Evolutionary conservation across 768 basidiomycete species (phyloP).

Genomic region (Mrakia frigida): DNA sequence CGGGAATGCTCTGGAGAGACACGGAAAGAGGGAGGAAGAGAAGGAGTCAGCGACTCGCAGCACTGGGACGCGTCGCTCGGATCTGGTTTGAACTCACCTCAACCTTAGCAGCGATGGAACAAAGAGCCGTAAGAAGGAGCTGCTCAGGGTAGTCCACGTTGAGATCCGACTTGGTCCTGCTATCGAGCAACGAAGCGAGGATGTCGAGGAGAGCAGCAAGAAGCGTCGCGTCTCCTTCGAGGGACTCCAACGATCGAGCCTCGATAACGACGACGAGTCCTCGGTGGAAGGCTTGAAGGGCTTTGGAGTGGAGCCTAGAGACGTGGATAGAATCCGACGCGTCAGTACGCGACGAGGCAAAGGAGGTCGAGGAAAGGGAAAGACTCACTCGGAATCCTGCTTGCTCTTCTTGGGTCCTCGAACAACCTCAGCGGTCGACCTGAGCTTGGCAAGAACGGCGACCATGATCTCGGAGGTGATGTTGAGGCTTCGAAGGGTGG

Average conservation of each 20-base stretch:
- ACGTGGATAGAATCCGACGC: background rate
- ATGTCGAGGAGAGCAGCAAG: conserved; percentile 67
- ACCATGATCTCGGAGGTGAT: conserved; percentile 25
- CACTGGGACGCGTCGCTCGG: too few species aligned
- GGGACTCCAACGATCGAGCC: conserved; percentile 57
- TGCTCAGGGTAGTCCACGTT: conserved; percentile 70
- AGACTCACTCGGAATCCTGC: conserved; percentile 35
- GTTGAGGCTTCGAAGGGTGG: conserved; percentile 19
- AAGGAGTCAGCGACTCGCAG: background rate
- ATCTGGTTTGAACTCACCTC: conserved; percentile 6
- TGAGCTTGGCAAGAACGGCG: conserved; percentile 18
- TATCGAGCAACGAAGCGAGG: conserved; percentile 58
- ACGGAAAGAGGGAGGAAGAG: background rate
- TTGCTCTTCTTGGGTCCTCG: conserved; percentile 64
- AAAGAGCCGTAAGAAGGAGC: conserved; percentile 70
- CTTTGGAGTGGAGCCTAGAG: conserved; percentile 1
- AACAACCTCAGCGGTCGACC: conserved; percentile 18
- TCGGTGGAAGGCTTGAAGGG: conserved; percentile 22
- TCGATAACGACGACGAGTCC: conserved; percentile 51
- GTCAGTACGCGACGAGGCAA: background rate
- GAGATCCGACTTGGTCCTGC: conserved; percentile 56
- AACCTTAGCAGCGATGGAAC: conserved; percentile 38
- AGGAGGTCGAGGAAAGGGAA: background rate
- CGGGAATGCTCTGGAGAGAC: conserved; percentile 45
- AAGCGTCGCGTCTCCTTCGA: conserved; percentile 67